Conservation (phyloP, 2,329 filamentous ascomycete genomes). For the Pleoardoris graminearum region DNA sequence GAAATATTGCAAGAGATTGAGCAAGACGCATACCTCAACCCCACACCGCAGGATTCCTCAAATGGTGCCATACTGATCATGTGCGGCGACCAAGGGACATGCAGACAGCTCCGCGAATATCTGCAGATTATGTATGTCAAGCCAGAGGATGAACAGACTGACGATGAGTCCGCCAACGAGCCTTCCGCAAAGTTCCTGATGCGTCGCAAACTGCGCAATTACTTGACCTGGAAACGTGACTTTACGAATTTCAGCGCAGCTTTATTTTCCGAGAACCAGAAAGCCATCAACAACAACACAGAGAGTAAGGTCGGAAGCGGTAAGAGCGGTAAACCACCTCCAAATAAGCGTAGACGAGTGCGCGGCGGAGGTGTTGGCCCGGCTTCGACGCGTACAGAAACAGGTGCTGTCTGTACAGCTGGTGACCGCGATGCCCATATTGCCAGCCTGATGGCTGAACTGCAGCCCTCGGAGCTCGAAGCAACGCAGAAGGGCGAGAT, state of each 20-base stretch:
- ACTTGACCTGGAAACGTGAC: slow-evolving; percentile 87
- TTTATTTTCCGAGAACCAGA: slow-evolving; percentile 79
- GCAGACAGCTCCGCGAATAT: slow-evolving; percentile 86
- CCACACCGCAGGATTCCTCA: slow-evolving; percentile 74
- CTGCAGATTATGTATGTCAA: slow-evolving; percentile 85
- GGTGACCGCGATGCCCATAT: slow-evolving; percentile 85
- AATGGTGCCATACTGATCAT: slow-evolving; percentile 94
- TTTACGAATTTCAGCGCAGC: slow-evolving; percentile 82
- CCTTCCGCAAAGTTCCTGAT: slow-evolving; percentile 86
- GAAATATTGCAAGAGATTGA: slow-evolving; percentile 94
- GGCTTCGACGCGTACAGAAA: slow-evolving; percentile 66
- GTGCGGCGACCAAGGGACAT: slow-evolving; percentile 87
- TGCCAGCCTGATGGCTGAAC: slow-evolving; percentile 77
- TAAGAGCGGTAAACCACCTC: slow-evolving; percentile 66
- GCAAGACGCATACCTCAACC: slow-evolving; percentile 83
- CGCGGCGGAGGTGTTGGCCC: slow-evolving; percentile 73
- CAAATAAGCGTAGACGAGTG: slow-evolving; percentile 83
- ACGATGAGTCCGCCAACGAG: slow-evolving; percentile 55
- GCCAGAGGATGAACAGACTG: slow-evolving; percentile 50
- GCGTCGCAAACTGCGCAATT: slow-evolving; percentile 81
- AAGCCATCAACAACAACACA: slow-evolving; percentile 68
- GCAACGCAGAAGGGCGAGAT: slow-evolving; percentile 73
- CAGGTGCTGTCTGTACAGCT: slow-evolving; percentile 72
- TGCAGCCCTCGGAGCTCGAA: slow-evolving; percentile 79
- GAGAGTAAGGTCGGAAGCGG: slow-evolving; percentile 57